Base-by-base conservation (phyloP, 306 rosid species). In the Lagenaria siceraria region DNA sequence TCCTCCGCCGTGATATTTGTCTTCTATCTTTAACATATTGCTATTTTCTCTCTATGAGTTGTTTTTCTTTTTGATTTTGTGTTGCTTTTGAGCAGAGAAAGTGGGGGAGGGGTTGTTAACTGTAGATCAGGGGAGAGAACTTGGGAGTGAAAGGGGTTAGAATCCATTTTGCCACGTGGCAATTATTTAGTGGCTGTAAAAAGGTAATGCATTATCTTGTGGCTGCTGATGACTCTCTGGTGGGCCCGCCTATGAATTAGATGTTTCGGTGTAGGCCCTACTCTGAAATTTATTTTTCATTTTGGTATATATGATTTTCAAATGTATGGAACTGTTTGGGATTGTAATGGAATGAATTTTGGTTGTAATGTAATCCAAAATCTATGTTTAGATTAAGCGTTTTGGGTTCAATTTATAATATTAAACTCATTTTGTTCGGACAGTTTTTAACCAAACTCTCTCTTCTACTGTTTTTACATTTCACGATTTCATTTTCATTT, bases 81-180 rank as follows among this genome's bases (percentile, higher is more conserved):
- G 51, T 9, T 46, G 51, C 4, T 31, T 15, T 12, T 18, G 48
- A 42, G 76, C 1, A 58, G 69, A 36, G 52, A 38, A 53, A n/a
- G 6, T 18, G 8, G 72, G 72, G 43, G 7, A 4, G 7, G 51
- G 51, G 5, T 46, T 46, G 42, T 12, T 7, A 58, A 52, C 33
- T 8, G n/a, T 18, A 17, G 14, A 6, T 42, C 8, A 42, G 42
- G 75, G 59, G 40, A 13, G 75, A 64, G 49, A 22, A 21, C 33
- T 66, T 66, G 80, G 80, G 38, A 29, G 64, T 66, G 12, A 4
- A 58, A 3, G 79, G 81, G 77, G 56, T 75, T 74, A 74, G 88
- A 89, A 88, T 93, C 91, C 84, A 27, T 10, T 8, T 8, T 4
- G 71, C 80, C 91, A 87, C 95, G 96, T 94, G 98, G 85, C 81